phyloP scores from a whole-genome alignment of 2,329 filamentous ascomycete genomes.

The Ilyonectria robusta region DNA sequence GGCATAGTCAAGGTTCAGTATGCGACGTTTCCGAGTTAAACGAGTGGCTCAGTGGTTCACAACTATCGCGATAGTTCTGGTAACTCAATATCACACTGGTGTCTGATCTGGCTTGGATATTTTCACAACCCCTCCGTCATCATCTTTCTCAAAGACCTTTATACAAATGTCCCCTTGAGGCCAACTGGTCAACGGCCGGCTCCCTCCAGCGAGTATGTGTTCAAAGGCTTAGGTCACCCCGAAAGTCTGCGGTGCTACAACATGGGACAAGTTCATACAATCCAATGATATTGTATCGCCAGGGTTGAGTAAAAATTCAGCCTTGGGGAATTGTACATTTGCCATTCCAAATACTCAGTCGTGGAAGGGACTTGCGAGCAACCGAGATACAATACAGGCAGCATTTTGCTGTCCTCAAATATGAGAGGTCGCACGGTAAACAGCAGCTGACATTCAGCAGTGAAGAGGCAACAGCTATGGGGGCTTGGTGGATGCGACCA shows the following conservation, averaged over 20 bases:
- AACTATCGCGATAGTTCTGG: neutral
- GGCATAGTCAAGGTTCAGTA: neutral
- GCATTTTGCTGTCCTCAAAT: neutral
- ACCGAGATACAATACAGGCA: neutral
- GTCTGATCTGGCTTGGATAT: neutral
- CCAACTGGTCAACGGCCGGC: neutral
- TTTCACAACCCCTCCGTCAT: no score
- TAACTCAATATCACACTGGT: neutral
- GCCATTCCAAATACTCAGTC: neutral
- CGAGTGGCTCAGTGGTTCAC: no score
- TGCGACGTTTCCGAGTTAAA: no score
- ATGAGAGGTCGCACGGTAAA: neutral
- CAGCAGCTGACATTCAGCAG: neutral
- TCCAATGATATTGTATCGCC: neutral
- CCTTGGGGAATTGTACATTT: neutral
- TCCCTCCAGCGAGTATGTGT: neutral
- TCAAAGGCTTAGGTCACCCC: neutral
- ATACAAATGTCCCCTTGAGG: neutral
- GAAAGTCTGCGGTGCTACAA: neutral
- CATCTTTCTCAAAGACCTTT: neutral
- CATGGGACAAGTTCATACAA: neutral
- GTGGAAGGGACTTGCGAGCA: neutral
- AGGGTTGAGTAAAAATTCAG: neutral
- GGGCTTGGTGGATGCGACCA: neutral
- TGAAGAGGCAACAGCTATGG: no score